Evolutionary conservation across 2,329 filamentous ascomycete genomes (phyloP).

Genomic region (Fusarium piperis): DNA sequence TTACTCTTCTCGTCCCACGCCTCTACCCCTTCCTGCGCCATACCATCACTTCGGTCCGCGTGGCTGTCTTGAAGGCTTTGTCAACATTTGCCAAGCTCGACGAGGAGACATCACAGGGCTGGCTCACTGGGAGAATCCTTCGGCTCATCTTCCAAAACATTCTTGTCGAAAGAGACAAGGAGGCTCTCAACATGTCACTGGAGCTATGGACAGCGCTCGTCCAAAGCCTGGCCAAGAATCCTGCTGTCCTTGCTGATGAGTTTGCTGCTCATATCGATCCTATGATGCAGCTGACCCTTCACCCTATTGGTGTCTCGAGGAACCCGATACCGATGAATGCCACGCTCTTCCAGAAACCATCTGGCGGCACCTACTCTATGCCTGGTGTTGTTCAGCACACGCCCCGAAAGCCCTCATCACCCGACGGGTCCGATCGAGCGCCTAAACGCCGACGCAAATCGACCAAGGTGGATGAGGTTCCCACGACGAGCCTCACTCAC

Average conservation of each 20-base stretch:
- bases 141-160: slow-evolving; percentile 95
- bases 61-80: slow-evolving; percentile 90
- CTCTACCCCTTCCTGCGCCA: slow-evolving; percentile 96
- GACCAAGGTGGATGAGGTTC: slow-evolving; percentile 79
- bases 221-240: slow-evolving; percentile 70
- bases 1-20: slow-evolving; percentile 89
- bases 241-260: slow-evolving; percentile 74
- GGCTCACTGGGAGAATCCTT: slow-evolving; percentile 90
- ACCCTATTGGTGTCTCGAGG: slow-evolving; percentile 90
- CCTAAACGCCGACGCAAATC: slow-evolving; percentile 84
- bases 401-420: slow-evolving; percentile 59
- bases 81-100: slow-evolving; percentile 93
- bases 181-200: slow-evolving; percentile 82
- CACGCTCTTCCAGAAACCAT: slow-evolving; percentile 90
- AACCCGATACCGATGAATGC: slow-evolving; percentile 94
- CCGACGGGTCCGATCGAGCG: slow-evolving; percentile 68
- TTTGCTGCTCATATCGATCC: slow-evolving; percentile 80
- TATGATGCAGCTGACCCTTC: slow-evolving; percentile 85
- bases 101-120: slow-evolving; percentile 81
- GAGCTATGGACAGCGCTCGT: slow-evolving; percentile 88
- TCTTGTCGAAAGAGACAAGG: slow-evolving; percentile 88
- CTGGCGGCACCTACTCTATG: slow-evolving; percentile 80
- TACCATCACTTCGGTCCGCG: slow-evolving; percentile 94
- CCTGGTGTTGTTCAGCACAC: slow-evolving; percentile 56
- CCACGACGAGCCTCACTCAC: slow-evolving; percentile 75